Evolutionary conservation across 2,329 filamentous ascomycete genomes (phyloP).

Genomic region (Colletotrichum sp.): DNA sequence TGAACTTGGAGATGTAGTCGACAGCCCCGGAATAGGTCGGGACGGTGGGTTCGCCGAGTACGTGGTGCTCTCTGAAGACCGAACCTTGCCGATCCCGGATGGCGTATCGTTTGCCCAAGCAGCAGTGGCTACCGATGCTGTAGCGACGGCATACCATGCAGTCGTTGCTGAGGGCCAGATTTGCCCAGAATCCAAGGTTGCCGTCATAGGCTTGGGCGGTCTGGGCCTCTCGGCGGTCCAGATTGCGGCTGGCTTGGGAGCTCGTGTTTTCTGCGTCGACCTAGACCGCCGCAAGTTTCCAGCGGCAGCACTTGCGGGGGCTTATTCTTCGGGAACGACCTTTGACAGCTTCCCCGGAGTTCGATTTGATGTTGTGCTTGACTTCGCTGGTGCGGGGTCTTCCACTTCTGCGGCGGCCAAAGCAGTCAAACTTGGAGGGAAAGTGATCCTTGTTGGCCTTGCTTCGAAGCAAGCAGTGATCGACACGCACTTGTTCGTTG

Average conservation of each 20-base stretch:
- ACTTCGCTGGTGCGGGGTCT: conserved; percentile 7
- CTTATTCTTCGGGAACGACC: not conserved
- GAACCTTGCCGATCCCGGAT: not conserved
- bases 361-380: conserved; percentile 5
- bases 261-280: conserved; percentile 2
- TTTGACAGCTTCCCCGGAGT: not conserved
- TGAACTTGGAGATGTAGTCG: not conserved
- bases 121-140: conserved; percentile 9
- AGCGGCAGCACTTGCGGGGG: not conserved
- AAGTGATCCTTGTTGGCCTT: not conserved
- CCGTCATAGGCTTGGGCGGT: not conserved
- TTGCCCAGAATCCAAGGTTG: not conserved
- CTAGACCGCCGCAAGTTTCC: not conserved
- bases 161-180: conserved; percentile 16
- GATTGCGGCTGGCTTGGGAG: not conserved
- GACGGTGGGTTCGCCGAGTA: conserved; percentile 14
- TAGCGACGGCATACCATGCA: conserved; percentile 13
- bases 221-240: not conserved
- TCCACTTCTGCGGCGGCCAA: not conserved
- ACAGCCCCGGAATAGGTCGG: not conserved
- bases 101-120: not conserved
- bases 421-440: not conserved
- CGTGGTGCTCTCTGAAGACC: not conserved
- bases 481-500: not conserved
- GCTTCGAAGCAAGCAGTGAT: not conserved